Evolutionary conservation across 495 filamentous ascomycete genomes (phyloP), one percentile per base, ranked within the genome.

Genomic region (Stereocaulon alpinum): DNA sequence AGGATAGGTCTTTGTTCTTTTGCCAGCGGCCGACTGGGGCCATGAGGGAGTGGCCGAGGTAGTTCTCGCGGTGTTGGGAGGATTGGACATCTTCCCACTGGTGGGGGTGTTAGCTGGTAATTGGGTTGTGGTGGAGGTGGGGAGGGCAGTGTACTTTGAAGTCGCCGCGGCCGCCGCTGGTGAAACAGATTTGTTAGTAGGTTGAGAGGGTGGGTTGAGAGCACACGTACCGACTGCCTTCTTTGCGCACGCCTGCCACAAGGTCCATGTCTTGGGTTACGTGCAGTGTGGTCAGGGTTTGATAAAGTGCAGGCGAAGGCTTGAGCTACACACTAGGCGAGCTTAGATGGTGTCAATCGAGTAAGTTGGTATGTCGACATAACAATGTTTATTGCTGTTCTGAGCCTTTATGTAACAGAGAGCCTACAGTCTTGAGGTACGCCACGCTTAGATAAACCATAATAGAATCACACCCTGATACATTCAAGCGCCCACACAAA

Each of bases 21-120:
- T 95, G 91, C 93, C 94, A 98, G 52, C 93, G 88, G 12, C 93
- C 93, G 12, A 97, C 94, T 0, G 93, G 81, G 6, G 93, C 93
- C 83, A 94, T 98, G 54, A 98, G 68, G 24, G 88, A 94, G 71
- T 98, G 93, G 44, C 94, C 93, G 0, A 98, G 85, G 71, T 98
- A 98, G 72, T 98, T 96, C 69, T 98, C 92, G 65, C 93, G 89
- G 66, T 96, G 91, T 43, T 79, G 72, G 42, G 89, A 91, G 53
- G 79, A 81, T 65, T 91, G 86, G 68, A 98, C 93, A 66, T 95
- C 89, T 62, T 91, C 86, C 93, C 93, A 97, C 74, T 52, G 6
- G 24, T 24, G 30, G 17, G 10, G 2, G 10, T 7, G 4, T 52
- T 34, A 52, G 49, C 49, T 52, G 7, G 18, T 18, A 18, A 37